Percentiles rank a stretch among this genome's conserved stretches.
phyloP scores from a whole-genome alignment of 768 basidiomycete genomes.

The Plicaturopsis crispa region DNA sequence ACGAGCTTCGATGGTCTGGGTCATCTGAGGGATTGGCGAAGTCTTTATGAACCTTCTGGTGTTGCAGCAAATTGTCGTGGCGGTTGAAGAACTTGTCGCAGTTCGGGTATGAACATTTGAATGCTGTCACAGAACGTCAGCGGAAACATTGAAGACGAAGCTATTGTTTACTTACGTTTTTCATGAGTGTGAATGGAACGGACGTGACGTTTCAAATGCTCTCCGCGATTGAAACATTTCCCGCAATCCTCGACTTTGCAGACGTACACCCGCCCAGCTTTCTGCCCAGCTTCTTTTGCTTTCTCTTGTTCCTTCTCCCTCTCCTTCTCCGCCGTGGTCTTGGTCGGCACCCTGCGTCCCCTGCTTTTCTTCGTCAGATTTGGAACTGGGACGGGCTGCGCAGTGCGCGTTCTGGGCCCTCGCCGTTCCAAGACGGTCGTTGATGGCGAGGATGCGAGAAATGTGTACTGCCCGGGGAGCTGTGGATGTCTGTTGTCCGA shows the following conservation, averaged over 20 bases:
- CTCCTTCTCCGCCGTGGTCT: not conserved
- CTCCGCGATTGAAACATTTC: slow-evolving; percentile 66
- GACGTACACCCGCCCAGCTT: slow-evolving; percentile 36
- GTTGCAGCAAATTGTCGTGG: slow-evolving; percentile 76
- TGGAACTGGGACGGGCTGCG: slow-evolving; percentile 64
- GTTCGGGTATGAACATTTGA: slow-evolving; percentile 56
- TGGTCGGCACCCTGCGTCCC: slow-evolving; percentile 68
- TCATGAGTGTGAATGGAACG: slow-evolving; percentile 70
- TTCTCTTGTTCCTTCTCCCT: not conserved
- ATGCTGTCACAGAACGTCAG: slow-evolving; percentile 37
- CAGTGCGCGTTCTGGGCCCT: slow-evolving; percentile 42
- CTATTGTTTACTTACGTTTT: slow-evolving; percentile 49
- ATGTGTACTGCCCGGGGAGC: not conserved
- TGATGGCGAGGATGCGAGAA: not conserved
- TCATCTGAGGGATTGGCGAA: not conserved
- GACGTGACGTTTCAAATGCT: slow-evolving; percentile 73
- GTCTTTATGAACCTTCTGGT: slow-evolving; percentile 62
- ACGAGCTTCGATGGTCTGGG: not conserved
- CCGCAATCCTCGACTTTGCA: slow-evolving; percentile 66
- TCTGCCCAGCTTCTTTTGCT: slow-evolving; percentile 8
- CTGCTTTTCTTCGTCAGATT: slow-evolving; percentile 77
- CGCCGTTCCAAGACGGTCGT: slow-evolving; percentile 25
- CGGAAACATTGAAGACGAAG: slow-evolving; percentile 14
- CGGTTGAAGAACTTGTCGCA: slow-evolving; percentile 75
- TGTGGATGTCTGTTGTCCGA: not conserved